Evolutionary conservation across 352 stramenopile species (phyloP), one percentile per base, ranked within the genome.

Genomic region (Phytophthora vignae): DNA sequence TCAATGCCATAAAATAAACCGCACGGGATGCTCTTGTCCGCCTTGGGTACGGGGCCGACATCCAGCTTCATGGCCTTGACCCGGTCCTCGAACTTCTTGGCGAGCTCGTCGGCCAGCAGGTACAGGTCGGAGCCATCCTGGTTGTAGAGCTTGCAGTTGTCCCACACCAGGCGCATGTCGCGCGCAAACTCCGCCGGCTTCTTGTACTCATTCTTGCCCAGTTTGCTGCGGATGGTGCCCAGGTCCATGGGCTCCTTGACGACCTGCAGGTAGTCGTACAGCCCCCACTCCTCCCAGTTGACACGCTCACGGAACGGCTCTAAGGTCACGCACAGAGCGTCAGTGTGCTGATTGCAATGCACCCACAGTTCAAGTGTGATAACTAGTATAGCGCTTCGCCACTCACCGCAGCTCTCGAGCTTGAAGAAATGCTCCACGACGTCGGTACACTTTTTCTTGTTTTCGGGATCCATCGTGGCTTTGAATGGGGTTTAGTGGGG

Each of bases 171-270:
- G 1, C 90, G 88, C 84, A 95, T 90, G 64, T 96, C 90, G 29
- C 81, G 79, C 27, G 87, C 87, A 87, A 96, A 95, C 52, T 94
- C 88, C 22, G 67, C 68, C n/a, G 84, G 69, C 53, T 94, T 96
- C 67, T 93, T 92, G 85, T 96, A 95, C 67, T 95, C 88, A 38
- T 83, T 86, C 73, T 94, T 95, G 64, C 55, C 71, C 11, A 96
- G 73, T 72, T 94, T 95, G 55, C 10, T 75, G 63, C 87, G 88
- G 48, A 98, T 90, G 29, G 93, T 97, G 46, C 91, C 91, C 33
- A 98, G 79, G 73, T 98, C 93, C 91, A 98, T 98, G 40, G 93
- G 93, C 64, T 88, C 84, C 69, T 98, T 98, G 38, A 98, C 88
- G 54, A 97, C 82, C 67, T 96, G 81, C 42, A 96, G 73, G 79